Conservation (phyloP, 768 basidiomycete genomes). For the Cystoderma amianthinum region DNA sequence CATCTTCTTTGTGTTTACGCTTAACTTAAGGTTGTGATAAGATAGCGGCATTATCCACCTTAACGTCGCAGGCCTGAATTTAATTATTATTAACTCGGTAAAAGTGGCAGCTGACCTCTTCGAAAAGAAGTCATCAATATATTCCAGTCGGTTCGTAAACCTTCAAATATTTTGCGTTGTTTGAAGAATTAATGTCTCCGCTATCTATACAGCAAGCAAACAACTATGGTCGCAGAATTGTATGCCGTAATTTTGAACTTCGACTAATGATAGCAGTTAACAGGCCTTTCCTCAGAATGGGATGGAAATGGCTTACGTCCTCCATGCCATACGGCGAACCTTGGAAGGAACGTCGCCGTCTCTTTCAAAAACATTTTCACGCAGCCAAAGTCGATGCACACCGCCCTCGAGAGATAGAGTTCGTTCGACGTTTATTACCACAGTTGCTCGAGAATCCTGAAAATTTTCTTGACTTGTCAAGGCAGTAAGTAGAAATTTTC, state of each 20-base stretch:
- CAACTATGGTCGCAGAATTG: background rate
- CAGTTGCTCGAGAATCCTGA: slow-evolving; percentile 25
- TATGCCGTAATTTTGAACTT: background rate
- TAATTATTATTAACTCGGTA: background rate
- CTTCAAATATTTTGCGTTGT: background rate
- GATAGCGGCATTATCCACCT: background rate
- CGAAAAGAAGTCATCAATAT: background rate
- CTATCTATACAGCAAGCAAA: background rate
- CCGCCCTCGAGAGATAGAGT: slow-evolving; percentile 19
- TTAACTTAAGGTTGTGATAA: background rate
- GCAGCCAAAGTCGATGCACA: slow-evolving; percentile 20
- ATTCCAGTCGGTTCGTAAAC: slow-evolving; percentile 7
- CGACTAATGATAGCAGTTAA: background rate
- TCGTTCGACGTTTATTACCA: slow-evolving; percentile 21
- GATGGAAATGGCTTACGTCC: slow-evolving; percentile 30
- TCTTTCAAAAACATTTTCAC: slow-evolving; percentile 35
- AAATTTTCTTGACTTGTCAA: slow-evolving; percentile 24
- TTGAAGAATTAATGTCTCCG: background rate
- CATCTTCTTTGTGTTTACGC: background rate
- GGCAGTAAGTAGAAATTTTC: slow-evolving; percentile 26
- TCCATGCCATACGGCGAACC: slow-evolving; percentile 29
- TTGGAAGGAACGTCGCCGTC: slow-evolving; percentile 33
- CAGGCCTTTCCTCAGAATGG: slow-evolving; percentile 22
- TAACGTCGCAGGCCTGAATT: background rate
- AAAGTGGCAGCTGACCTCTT: background rate